Percentiles rank a stretch among this genome's conserved stretches.
Evolutionary conservation across 225 moss, liverwort and hornwort genomes (phyloP).

Genomic region (Pseudisothecium myosuroides): DNA sequence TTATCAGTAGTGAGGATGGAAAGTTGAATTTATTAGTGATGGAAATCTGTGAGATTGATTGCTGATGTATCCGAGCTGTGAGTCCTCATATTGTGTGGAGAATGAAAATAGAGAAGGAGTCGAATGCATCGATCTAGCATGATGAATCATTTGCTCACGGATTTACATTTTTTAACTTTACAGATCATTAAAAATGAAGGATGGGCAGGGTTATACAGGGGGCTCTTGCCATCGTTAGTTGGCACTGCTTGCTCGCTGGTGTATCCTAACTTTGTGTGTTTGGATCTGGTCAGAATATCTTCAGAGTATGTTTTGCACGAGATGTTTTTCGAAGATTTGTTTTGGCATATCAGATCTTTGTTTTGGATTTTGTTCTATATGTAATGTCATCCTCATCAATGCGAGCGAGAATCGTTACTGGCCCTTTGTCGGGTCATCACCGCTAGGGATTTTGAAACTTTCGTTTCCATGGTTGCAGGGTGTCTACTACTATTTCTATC

Average conservation of each 20-base stretch:
- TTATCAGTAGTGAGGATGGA: neutral
- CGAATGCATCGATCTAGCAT: neutral
- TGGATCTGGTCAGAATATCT: neutral
- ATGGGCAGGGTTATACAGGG: constrained; percentile 77
- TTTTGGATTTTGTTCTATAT: neutral
- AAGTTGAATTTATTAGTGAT: neutral
- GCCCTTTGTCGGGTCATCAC: neutral
- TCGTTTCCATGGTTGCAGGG: constrained; percentile 21
- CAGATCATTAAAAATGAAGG: constrained; percentile 75
- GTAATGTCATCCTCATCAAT: neutral
- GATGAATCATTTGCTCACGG: neutral
- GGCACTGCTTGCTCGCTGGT: constrained; percentile 84
- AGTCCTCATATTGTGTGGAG: neutral
- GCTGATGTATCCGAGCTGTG: neutral
- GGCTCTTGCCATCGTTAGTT: constrained; percentile 65
- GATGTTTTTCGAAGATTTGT: neutral
- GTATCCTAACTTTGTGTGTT: neutral
- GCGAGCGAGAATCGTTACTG: neutral
- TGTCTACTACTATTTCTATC: constrained; percentile 86
- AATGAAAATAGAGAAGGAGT: neutral
- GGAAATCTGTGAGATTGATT: neutral
- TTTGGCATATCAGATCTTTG: neutral
- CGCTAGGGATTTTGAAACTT: neutral
- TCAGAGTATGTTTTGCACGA: neutral
- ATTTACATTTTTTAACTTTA: neutral